Conservation (phyloP, 1,284 basidiomycete genomes). For the Exsudoporus floridanus region DNA sequence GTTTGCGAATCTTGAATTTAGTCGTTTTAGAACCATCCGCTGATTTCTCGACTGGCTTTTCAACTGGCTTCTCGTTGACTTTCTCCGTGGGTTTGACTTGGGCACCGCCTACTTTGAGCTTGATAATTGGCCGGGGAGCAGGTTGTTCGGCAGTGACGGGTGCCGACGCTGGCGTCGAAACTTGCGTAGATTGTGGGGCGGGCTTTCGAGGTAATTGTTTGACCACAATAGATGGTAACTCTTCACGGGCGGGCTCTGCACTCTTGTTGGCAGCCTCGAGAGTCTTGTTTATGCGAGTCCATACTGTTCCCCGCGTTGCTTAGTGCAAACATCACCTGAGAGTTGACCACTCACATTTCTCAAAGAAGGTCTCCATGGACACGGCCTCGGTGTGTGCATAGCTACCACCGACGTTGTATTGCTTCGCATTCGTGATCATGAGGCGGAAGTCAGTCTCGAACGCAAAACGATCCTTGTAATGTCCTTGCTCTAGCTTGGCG, state of each 20-base stretch:
- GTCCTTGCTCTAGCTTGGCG: conserved; percentile 84
- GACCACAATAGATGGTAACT: conserved; percentile 34
- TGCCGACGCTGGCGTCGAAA: conserved; percentile 19
- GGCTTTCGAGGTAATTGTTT: conserved; percentile 37
- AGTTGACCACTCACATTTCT: conserved; percentile 63
- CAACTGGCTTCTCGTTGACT: conserved; percentile 22
- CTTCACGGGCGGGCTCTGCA: conserved; percentile 33
- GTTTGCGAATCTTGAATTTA: conserved; percentile 47
- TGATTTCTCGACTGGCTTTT: conserved; percentile 34
- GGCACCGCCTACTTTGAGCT: conserved; percentile 47
- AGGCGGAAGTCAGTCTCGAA: conserved; percentile 89
- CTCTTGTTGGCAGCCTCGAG: conserved; percentile 49
- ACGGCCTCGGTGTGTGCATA: conserved; percentile 79
- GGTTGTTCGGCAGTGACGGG: conserved; percentile 35
- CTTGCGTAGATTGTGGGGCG: conserved; percentile 7
- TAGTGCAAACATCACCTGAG: neutral
- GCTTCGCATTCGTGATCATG: conserved; percentile 86
- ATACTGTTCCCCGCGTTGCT: conserved; percentile 45
- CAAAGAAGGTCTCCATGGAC: conserved; percentile 79
- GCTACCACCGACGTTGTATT: conserved; percentile 78
- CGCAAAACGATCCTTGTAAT: conserved; percentile 82
- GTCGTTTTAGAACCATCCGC: conserved; percentile 32
- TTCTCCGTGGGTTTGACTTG: conserved; percentile 33
- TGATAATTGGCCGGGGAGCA: conserved; percentile 56
- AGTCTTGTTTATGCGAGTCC: conserved; percentile 78